Conservation (phyloP, 306 rosid species). For the Vicia villosa region DNA sequence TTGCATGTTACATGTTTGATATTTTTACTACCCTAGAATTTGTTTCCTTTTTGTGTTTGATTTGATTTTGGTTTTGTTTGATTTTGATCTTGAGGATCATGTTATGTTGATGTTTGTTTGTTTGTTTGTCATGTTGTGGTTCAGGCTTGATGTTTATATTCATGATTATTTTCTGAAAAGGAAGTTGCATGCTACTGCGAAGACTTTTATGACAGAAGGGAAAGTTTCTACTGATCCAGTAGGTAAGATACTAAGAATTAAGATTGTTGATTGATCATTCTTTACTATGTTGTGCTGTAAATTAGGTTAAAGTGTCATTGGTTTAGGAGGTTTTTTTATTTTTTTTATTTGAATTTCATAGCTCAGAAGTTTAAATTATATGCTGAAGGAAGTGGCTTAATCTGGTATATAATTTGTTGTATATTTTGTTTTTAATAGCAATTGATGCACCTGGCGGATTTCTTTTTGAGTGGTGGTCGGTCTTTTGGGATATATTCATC, state of each 20-base stretch:
- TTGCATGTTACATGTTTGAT: neutral
- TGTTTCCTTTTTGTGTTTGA: slow-evolving; percentile 7
- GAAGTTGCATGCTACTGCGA: slow-evolving; percentile 69
- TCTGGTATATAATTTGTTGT: slow-evolving; percentile 21
- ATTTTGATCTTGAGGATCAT: slow-evolving; percentile 7
- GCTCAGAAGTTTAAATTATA: slow-evolving; percentile 23
- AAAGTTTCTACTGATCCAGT: slow-evolving; percentile 87
- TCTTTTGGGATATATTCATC: slow-evolving; percentile 95
- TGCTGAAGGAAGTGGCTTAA: slow-evolving; percentile 5
- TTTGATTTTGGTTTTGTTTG: slow-evolving; percentile 7
- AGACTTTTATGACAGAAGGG: slow-evolving; percentile 81
- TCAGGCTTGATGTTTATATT: slow-evolving; percentile 94
- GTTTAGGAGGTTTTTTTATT: neutral
- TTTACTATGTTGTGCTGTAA: slow-evolving; percentile 7
- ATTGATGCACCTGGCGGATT: slow-evolving; percentile 98
- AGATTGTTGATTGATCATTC: slow-evolving; percentile 20
- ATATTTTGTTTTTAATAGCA: slow-evolving; percentile 61
- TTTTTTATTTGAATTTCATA: neutral
- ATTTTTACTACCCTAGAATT: neutral
- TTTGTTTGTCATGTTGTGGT: neutral
- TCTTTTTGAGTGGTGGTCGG: slow-evolving; percentile 96
- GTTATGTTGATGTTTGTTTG: slow-evolving; percentile 10
- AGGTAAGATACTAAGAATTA: slow-evolving; percentile 50
- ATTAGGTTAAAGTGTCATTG: neutral
- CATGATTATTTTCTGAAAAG: slow-evolving; percentile 83